These are phyloP conservation scores for Candida patagonica DNA, from an alignment of 805 yeast genomes.

Conservation along the genomic window DNA sequence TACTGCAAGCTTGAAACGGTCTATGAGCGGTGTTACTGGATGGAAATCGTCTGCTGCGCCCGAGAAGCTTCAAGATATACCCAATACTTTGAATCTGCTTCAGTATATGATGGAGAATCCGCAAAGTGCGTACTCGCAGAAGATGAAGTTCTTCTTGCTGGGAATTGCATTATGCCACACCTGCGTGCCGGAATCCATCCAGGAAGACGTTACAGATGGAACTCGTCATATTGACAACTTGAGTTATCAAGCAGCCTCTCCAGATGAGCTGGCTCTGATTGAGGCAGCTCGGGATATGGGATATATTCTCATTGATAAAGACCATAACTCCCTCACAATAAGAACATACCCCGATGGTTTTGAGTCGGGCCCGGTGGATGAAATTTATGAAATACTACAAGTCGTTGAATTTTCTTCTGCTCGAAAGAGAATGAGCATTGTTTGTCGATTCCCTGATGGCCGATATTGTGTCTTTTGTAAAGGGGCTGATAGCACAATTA, in stretches of 20 bases:
- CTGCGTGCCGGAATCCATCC: conserved; percentile 53
- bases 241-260: conserved; percentile 88
- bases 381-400: conserved; percentile 67
- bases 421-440: conserved; percentile 91
- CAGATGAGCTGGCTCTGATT: conserved; percentile 90
- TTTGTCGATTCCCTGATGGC: conserved; percentile 67
- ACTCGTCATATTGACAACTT: conserved; percentile 41
- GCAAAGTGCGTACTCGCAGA: conserved; percentile 53
- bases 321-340: conserved; percentile 48
- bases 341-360: conserved; percentile 81
- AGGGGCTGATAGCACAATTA: conserved; percentile 89
- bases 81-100: conserved; percentile 58
- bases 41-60: conserved; percentile 48
- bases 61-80: conserved; percentile 31
- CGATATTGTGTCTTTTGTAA: conserved; percentile 74
- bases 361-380: conserved; percentile 51
- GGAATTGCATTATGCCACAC: conserved; percentile 83
- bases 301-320: conserved; percentile 65
- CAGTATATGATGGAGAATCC: conserved; percentile 67
- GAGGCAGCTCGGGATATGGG: conserved; percentile 96
- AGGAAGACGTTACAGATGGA: conserved; percentile 19
- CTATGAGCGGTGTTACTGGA: conserved; percentile 8
- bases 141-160: conserved; percentile 70
- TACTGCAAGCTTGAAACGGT: conserved; percentile 25
- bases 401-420: conserved; percentile 77